Evolutionary conservation across 176 grass and related monocot species (phyloP).

Genomic region (Elaeis guineensis): DNA sequence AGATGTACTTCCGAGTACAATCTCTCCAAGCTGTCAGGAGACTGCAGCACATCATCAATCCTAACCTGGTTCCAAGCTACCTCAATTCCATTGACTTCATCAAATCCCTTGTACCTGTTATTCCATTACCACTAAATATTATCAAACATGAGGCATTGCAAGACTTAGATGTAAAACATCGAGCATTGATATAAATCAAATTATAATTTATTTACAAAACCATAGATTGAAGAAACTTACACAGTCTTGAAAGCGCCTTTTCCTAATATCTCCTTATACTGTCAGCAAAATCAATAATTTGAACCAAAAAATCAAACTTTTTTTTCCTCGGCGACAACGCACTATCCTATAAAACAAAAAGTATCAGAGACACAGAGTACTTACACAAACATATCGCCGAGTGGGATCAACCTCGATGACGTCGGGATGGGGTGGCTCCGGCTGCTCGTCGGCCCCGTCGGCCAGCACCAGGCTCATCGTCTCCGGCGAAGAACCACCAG

Average conservation of each 20-base stretch:
- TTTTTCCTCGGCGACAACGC: too few species aligned
- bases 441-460: constrained; percentile 12
- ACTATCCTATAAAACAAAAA: background rate
- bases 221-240: constrained; percentile 21
- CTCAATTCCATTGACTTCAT: constrained; percentile 48
- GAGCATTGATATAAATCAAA: too few species aligned
- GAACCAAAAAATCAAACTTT: too few species aligned
- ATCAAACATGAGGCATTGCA: background rate
- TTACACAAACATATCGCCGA: constrained; percentile 42
- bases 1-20: constrained; percentile 33
- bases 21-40: constrained; percentile 31
- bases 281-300: background rate
- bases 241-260: constrained; percentile 39
- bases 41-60: constrained; percentile 37
- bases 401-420: constrained; percentile 38
- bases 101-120: constrained; percentile 52
- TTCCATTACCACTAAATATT: background rate
- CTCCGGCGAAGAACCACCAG: background rate
- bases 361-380: background rate
- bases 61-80: constrained; percentile 43
- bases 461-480: background rate
- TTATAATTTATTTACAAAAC: too few species aligned
- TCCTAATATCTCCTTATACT: constrained; percentile 43
- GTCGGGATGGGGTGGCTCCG: constrained; percentile 38
- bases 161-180: background rate